Base-by-base conservation (phyloP, 2,329 filamentous ascomycete genomes). In the Alternaria rosae region DNA sequence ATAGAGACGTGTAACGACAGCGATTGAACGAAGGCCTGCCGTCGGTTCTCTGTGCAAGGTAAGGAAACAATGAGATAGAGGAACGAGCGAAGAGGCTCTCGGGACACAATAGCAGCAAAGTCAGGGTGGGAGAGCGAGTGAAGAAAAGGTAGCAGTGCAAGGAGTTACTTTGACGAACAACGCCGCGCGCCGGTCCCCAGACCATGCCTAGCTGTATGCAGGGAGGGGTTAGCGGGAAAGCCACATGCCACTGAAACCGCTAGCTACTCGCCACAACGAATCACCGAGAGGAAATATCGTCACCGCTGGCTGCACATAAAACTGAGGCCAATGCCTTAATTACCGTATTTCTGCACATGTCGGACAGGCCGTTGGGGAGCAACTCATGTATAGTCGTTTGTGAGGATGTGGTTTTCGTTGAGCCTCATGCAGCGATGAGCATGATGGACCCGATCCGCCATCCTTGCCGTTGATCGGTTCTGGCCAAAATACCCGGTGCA, bases 11-110 rank as follows among this genome's bases (percentile, higher is more conserved):
- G 67, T 60, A 70, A 63, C 47, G 69, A 72, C 65, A 68, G 73
- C 66, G 57, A 72, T 69, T 69, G 70, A 71, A 71, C 72, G 68
- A 70, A 69, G 72, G 71, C 74, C 74, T 66, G 74, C 75, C 71
- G 73, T 71, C 62, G 60, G 25, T 53, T 64, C 62, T 67, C 59
- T 60, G 62, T 52, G 59, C 21, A 26, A 59, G 51, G 35, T 20
- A 64, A 69, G 54, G 57, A 66, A 67, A 70, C 45, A 67, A 64
- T 25, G 62, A 69, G 54, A 61, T n/a, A 58, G 23, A 53, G 44
- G 62, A 70, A 65, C 53, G 71, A 73, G 65, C 52, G 65, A 62
- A 64, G 63, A 57, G 66, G 70, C 69, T 66, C 68, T 64, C 48
- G 26, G 53, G 53, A 61, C 61, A 61, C 64, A 67, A 66, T 56